Conservation (phyloP, 2,329 filamentous ascomycete species). For the Colletotrichum chrysophilum region DNA sequence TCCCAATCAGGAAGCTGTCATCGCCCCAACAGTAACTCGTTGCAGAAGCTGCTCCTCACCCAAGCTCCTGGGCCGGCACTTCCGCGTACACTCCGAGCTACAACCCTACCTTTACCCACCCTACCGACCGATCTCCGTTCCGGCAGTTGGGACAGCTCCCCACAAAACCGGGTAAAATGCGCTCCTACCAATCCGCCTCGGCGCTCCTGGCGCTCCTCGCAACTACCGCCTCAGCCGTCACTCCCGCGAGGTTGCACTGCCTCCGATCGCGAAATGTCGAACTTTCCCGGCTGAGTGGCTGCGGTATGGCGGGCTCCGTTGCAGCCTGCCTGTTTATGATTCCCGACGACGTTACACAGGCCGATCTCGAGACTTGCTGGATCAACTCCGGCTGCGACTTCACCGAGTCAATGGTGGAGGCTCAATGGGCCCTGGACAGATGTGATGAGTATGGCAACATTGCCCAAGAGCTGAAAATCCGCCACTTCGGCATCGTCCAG, state of each 20-base stretch:
- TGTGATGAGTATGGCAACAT: constrained; percentile 28
- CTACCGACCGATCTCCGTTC: background rate
- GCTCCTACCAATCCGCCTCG: constrained; percentile 1
- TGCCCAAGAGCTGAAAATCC: constrained; percentile 21
- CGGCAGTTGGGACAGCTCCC: background rate
- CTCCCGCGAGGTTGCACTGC: constrained; percentile 39
- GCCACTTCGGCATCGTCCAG: background rate
- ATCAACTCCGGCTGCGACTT: constrained; percentile 37
- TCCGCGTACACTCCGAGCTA: constrained; percentile 2
- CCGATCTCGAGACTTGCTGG: constrained; percentile 44
- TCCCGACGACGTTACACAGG: constrained; percentile 29
- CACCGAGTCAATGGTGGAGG: constrained; percentile 33
- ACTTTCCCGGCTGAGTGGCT: constrained; percentile 45
- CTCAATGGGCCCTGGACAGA: constrained; percentile 31
- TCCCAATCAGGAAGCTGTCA: constrained; percentile 6
- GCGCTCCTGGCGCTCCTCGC: constrained; percentile 25
- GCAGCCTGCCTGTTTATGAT: constrained; percentile 45
- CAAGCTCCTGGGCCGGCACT: background rate
- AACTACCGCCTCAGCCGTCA: constrained; percentile 33
- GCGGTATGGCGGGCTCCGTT: constrained; percentile 48
- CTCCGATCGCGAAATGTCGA: constrained; percentile 40
- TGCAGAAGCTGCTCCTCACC: background rate
- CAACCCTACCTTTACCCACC: background rate
- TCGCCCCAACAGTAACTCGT: background rate
- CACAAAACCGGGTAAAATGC: constrained; percentile 18